Evolutionary conservation across 2,329 filamentous ascomycete species (phyloP).

Genomic region (Hymenoscyphus linearis): DNA sequence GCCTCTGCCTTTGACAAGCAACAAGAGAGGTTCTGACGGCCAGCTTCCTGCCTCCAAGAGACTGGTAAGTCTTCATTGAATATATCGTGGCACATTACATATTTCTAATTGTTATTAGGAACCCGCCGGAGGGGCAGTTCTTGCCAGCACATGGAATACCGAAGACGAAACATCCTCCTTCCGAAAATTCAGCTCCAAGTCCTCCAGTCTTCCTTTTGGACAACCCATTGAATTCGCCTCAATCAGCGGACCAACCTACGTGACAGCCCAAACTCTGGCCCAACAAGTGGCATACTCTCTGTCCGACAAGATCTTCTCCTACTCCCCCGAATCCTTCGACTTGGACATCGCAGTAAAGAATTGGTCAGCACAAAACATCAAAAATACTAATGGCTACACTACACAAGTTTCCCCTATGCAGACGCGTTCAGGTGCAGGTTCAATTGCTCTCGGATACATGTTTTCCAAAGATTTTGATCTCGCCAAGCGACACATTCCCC

Average conservation of each 20-base stretch:
- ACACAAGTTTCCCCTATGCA: conserved; percentile 77
- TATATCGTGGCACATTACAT: neutral
- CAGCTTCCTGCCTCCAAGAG: conserved; percentile 18
- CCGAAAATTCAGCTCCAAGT: conserved; percentile 32
- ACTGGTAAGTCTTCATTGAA: conserved; percentile 14
- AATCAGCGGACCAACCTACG: conserved; percentile 84
- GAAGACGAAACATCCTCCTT: conserved; percentile 22
- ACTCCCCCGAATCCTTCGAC: conserved; percentile 90
- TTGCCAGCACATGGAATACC: conserved; percentile 30
- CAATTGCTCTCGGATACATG: conserved; percentile 90
- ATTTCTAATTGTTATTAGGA: conserved; percentile 14
- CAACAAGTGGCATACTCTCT: conserved; percentile 94
- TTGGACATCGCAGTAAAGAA: conserved; percentile 76
- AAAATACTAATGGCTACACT: conserved; percentile 76
- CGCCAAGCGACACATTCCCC: conserved; percentile 83
- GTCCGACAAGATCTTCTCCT: conserved; percentile 96
- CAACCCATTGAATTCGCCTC: conserved; percentile 48
- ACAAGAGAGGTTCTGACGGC: conserved; percentile 28
- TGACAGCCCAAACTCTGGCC: conserved; percentile 86
- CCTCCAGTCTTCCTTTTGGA: conserved; percentile 53
- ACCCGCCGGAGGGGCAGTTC: conserved; percentile 25
- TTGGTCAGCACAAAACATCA: conserved; percentile 66
- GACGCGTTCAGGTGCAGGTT: conserved; percentile 82
- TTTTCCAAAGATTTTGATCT: conserved; percentile 97
- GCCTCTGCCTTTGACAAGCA: conserved; percentile 14